phyloP scores from a whole-genome alignment of 164 flowering plant species.

The Cinnamomum chago region DNA sequence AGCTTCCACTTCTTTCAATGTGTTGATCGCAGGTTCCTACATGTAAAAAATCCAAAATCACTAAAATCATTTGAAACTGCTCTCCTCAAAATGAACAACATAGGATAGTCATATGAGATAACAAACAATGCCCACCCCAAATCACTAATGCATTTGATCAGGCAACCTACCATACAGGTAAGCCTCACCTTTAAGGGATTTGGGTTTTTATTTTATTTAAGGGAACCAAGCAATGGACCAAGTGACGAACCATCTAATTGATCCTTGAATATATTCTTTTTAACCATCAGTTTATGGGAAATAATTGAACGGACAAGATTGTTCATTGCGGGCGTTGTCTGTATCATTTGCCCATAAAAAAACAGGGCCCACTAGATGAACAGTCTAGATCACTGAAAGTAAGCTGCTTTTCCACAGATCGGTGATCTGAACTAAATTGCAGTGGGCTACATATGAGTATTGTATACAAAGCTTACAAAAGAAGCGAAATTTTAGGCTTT shows the following conservation, averaged over 20 bases:
- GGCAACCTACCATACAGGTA: background rate
- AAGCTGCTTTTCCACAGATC: background rate
- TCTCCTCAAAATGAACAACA: too few species aligned
- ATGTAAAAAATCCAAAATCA: background rate
- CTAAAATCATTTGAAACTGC: background rate
- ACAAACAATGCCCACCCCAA: background rate
- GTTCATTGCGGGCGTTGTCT: too few species aligned
- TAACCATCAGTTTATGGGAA: background rate
- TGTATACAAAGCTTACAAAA: background rate
- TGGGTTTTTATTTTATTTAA: background rate
- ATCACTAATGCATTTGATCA: background rate
- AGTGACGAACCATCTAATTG: background rate
- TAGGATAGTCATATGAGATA: background rate
- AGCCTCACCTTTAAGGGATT: background rate
- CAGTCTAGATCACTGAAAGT: background rate
- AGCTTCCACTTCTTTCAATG: slow-evolving; percentile 90
- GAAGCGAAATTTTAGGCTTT: background rate
- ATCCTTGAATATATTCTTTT: background rate
- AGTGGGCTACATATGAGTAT: background rate
- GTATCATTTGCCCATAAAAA: too few species aligned
- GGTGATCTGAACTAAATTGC: background rate
- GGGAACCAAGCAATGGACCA: background rate
- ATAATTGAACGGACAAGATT: too few species aligned
- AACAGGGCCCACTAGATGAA: background rate
- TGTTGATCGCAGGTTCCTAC: slow-evolving; percentile 90